These are phyloP conservation scores for Atalantia buxifolia DNA, from an alignment of 345 rosid species.

Conservation along the genomic window DNA sequence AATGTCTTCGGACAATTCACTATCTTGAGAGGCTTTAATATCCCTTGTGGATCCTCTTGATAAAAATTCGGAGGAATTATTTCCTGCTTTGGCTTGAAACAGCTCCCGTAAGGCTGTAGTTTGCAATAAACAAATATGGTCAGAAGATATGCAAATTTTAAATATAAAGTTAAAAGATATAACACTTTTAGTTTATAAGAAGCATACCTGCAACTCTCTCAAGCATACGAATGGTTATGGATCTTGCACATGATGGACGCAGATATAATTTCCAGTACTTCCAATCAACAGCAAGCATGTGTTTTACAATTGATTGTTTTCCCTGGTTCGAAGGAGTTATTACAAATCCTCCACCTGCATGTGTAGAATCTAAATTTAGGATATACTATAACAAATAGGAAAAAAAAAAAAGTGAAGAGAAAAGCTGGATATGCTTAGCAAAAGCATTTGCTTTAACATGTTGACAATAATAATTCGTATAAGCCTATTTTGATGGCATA, in stretches of 20 bases:
- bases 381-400: neutral
- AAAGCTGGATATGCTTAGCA: neutral
- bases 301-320: conserved; percentile 71
- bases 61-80: conserved; percentile 35
- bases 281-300: conserved; percentile 96
- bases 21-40: conserved; percentile 19
- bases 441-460: neutral
- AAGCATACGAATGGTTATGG: conserved; percentile 72
- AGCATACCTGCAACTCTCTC: conserved; percentile 74
- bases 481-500: neutral
- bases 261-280: conserved; percentile 72
- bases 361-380: neutral
- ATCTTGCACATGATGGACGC: conserved; percentile 57
- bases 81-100: conserved; percentile 59
- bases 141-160: neutral
- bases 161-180: neutral
- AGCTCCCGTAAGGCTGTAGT: conserved; percentile 71
- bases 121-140: conserved; percentile 3
- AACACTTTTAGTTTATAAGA: neutral
- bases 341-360: conserved; percentile 91
- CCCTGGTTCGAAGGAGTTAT: conserved; percentile 72
- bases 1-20: neutral
- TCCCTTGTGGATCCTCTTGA: conserved; percentile 35
- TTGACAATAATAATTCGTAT: neutral
- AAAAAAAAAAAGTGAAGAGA: neutral